Conservation (phyloP, 2,329 filamentous ascomycete species). For the Verticillium nonalfalfae region DNA sequence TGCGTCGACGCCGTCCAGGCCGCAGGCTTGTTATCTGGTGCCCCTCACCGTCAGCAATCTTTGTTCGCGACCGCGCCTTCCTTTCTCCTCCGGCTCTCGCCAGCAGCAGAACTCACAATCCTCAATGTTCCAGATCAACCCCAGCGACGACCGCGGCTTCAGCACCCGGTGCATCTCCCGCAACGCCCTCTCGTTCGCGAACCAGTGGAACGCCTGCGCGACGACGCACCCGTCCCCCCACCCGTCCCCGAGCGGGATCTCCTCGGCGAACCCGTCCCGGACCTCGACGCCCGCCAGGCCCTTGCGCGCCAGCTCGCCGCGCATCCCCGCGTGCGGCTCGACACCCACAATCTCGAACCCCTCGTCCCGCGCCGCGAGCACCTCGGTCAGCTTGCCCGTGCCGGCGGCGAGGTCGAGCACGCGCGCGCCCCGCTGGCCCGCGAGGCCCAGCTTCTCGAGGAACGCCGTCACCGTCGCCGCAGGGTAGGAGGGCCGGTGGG, state of each 20-base stretch:
- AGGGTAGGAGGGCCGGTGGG: slow-evolving; percentile 62
- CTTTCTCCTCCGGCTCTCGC: slow-evolving; percentile 2
- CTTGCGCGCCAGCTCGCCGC: slow-evolving; percentile 53
- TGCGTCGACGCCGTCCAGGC: slow-evolving; percentile 46
- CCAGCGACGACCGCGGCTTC: slow-evolving; percentile 52
- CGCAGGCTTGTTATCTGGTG: slow-evolving; percentile 55
- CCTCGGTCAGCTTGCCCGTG: slow-evolving; percentile 65
- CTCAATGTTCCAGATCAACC: slow-evolving; percentile 69
- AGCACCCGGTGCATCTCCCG: slow-evolving; percentile 62
- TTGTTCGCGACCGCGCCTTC: too few relatives aligned
- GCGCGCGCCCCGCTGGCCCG: slow-evolving; percentile 34
- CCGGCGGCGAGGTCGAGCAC: slow-evolving; percentile 62
- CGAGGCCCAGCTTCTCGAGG: slow-evolving; percentile 47
- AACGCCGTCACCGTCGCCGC: slow-evolving; percentile 50
- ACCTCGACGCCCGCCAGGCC: slow-evolving; percentile 46
- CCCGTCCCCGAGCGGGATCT: slow-evolving; percentile 47
- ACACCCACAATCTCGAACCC: slow-evolving; percentile 54
- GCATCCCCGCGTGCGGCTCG: slow-evolving; percentile 61
- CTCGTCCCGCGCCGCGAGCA: slow-evolving; percentile 52
- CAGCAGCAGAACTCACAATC: slow-evolving; percentile 46
- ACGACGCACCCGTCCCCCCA: slow-evolving; percentile 61
- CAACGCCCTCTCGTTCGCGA: slow-evolving; percentile 56
- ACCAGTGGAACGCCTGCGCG: slow-evolving; percentile 61
- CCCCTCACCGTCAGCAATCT: neutral
- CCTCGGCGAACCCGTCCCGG: slow-evolving; percentile 49